Conservation (phyloP, 1,284 basidiomycete species). For the Boletellus deceptivus region DNA sequence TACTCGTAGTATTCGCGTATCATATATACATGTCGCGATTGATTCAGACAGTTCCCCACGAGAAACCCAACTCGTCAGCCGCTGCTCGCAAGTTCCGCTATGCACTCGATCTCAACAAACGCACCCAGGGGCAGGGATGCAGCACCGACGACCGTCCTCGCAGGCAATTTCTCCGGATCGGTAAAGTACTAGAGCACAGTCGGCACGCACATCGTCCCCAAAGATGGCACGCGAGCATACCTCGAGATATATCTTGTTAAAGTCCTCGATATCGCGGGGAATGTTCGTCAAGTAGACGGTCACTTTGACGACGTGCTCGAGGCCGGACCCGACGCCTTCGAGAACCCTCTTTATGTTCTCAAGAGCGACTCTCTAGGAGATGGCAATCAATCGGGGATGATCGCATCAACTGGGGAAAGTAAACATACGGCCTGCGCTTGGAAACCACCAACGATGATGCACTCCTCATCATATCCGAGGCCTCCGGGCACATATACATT, state of each 20-base stretch:
- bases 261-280: constrained; percentile 45
- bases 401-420: neutral
- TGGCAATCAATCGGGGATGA: constrained; percentile 1
- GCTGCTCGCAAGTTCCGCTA: constrained; percentile 43
- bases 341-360: constrained; percentile 59
- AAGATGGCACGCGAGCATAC: constrained; percentile 30
- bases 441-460: constrained; percentile 50
- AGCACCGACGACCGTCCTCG: constrained; percentile 67
- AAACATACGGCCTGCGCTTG: neutral
- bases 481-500: constrained; percentile 59
- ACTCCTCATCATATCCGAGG: constrained; percentile 51
- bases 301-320: constrained; percentile 60
- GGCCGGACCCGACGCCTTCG: constrained; percentile 56
- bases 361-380: constrained; percentile 48
- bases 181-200: constrained; percentile 47
- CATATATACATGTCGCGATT: neutral
- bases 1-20: neutral
- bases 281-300: constrained; percentile 60
- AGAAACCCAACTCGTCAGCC: neutral
- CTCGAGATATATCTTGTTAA: constrained; percentile 55
- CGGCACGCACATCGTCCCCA: neutral
- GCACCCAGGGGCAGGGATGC: constrained; percentile 37
- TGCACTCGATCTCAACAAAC: constrained; percentile 43
- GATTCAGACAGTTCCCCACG: neutral
- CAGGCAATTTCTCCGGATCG: constrained; percentile 42